Percentiles rank a stretch among this genome's conserved stretches.
Conservation (phyloP, 2,329 filamentous ascomycete genomes). For the Pyricularia sp. region DNA sequence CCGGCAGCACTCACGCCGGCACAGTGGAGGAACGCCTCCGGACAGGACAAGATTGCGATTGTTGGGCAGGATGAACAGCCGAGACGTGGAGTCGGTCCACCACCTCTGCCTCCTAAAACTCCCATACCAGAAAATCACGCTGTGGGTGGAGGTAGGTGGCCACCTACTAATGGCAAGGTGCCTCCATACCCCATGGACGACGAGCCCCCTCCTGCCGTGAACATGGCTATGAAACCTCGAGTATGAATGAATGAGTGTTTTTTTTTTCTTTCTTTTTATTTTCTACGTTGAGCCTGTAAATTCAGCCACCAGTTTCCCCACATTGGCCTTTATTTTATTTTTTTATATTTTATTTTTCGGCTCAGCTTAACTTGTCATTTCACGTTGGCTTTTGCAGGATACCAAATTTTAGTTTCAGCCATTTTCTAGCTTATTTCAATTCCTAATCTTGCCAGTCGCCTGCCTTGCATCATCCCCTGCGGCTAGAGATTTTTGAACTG, state of each 20-base stretch:
- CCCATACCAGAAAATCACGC: slow-evolving; percentile 44
- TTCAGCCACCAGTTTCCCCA: background rate
- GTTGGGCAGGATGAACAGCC: slow-evolving; percentile 46
- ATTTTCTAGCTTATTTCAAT: background rate
- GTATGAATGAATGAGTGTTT: background rate
- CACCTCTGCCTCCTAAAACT: slow-evolving; percentile 66
- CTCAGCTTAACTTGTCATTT: background rate
- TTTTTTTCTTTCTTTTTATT: too few species aligned
- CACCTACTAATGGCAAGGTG: slow-evolving; percentile 10
- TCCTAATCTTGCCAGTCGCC: background rate
- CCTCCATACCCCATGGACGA: slow-evolving; percentile 73
- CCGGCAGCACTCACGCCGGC: slow-evolving; percentile 43
- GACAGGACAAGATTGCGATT: slow-evolving; percentile 57
- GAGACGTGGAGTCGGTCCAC: slow-evolving; percentile 34
- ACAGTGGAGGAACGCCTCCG: slow-evolving; percentile 44
- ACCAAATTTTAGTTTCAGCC: background rate
- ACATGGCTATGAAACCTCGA: slow-evolving; percentile 68
- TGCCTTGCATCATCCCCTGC: background rate
- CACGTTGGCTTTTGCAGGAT: background rate
- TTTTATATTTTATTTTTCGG: background rate
- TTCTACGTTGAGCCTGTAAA: background rate
- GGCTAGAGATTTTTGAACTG: background rate
- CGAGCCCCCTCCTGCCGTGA: slow-evolving; percentile 69
- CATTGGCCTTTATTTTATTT: background rate
- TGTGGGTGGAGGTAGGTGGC: slow-evolving; percentile 17